These are phyloP conservation scores for Aegilops tauschii DNA, from an alignment of 176 grass and related monocot species.

Conservation along the genomic window DNA sequence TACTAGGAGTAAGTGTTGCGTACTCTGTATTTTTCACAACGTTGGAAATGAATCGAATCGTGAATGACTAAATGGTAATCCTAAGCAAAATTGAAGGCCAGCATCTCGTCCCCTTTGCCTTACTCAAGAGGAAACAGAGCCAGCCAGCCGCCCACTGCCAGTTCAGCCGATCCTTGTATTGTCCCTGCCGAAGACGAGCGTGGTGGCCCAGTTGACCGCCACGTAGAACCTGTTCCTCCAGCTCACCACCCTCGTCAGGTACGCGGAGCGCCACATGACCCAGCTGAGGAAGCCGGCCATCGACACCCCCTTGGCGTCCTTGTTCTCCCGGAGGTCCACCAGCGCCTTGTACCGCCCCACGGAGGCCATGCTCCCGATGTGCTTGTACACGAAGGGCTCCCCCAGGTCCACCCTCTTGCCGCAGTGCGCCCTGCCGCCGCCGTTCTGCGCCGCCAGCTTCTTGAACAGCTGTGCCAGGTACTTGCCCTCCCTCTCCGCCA, in stretches of 20 bases:
- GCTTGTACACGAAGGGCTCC: constrained; percentile 91
- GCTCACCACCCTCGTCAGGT: constrained; percentile 80
- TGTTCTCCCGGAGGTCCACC: constrained; percentile 88
- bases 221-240: constrained; percentile 95
- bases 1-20: neutral
- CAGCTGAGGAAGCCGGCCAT: constrained; percentile 71
- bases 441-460: constrained; percentile 55
- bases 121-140: constrained; percentile 7
- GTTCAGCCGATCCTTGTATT: constrained; percentile 74
- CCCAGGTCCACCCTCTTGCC: constrained; percentile 44
- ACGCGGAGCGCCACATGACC: constrained; percentile 85
- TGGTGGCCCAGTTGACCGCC: constrained; percentile 76
- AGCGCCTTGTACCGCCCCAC: constrained; percentile 91
- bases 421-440: constrained; percentile 58
- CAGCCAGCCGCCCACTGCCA: neutral
- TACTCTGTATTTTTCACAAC: neutral
- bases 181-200: constrained; percentile 75
- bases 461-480: constrained; percentile 60
- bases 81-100: constrained; percentile 15
- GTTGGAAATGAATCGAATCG: neutral
- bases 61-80: neutral
- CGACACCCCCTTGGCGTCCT: constrained; percentile 64
- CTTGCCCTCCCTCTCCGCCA: constrained; percentile 85
- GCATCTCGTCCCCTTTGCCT: neutral
- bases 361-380: constrained; percentile 93